Evolutionary conservation across 805 yeast genomes (phyloP).

Genomic region (Barnettozyma sucrosica): DNA sequence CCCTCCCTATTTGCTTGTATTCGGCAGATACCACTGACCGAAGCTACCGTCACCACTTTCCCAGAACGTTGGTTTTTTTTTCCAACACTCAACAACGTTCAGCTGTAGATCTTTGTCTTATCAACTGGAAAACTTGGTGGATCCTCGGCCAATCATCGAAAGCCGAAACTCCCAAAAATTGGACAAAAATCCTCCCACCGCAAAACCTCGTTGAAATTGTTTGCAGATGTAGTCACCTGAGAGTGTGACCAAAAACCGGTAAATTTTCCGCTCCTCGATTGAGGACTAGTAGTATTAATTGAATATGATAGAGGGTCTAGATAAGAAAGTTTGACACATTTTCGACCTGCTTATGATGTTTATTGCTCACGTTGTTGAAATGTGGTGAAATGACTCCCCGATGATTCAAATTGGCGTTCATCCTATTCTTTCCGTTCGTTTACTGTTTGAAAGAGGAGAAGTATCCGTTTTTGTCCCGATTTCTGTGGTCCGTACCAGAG

Average conservation of each 20-base stretch:
- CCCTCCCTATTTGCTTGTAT: background rate
- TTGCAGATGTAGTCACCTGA: background rate
- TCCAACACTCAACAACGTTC: too few species aligned
- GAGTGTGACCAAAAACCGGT: background rate
- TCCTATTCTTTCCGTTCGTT: background rate
- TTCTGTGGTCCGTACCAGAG: background rate
- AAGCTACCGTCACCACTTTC: background rate
- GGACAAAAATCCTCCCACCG: background rate
- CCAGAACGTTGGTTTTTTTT: background rate
- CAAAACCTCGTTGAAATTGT: background rate
- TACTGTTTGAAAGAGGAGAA: background rate
- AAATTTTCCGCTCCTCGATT: background rate
- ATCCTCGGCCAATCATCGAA: background rate
- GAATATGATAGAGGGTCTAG: background rate
- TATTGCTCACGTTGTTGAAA: background rate
- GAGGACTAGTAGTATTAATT: background rate
- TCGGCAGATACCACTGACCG: background rate
- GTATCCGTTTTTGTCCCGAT: background rate
- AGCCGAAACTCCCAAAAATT: background rate
- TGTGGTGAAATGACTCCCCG: slow-evolving; percentile 2
- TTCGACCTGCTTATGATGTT: background rate
- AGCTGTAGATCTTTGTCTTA: background rate
- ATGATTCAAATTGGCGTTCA: background rate
- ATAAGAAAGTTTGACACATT: slow-evolving; percentile 1
- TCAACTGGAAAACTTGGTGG: background rate